Percentiles rank a stretch among this genome's conserved stretches.
phyloP scores from a whole-genome alignment of 225 moss, liverwort and hornwort genomes.

The Sphagnum tenellum region DNA sequence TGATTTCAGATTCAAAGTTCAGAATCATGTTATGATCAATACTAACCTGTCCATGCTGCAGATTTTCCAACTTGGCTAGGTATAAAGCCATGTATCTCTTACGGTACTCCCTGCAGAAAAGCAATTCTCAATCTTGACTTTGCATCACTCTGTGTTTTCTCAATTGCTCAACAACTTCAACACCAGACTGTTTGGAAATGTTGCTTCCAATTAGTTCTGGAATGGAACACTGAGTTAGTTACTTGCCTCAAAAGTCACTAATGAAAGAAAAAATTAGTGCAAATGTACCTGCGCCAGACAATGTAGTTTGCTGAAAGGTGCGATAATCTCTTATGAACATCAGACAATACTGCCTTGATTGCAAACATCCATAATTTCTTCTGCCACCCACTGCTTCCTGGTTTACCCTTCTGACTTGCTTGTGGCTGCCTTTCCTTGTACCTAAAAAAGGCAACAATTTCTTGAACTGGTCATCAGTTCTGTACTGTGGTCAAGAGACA shows the following conservation, averaged over 20 bases:
- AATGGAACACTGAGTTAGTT: too few relatives aligned
- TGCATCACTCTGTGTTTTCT: too few relatives aligned
- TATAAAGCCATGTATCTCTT: constrained; percentile 76
- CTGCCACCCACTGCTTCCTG: constrained; percentile 45
- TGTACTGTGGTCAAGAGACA: too few relatives aligned
- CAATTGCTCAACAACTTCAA: too few relatives aligned
- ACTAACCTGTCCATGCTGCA: constrained; percentile 82
- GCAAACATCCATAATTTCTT: constrained; percentile 73
- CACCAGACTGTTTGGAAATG: too few relatives aligned
- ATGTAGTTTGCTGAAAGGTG: constrained; percentile 58
- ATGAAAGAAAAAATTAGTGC: too few relatives aligned
- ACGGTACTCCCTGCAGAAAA: constrained; percentile 50
- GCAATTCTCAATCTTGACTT: too few relatives aligned
- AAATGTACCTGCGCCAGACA: constrained; percentile 60
- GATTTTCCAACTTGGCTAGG: constrained; percentile 71
- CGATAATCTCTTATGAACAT: constrained; percentile 71
- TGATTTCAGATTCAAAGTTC: too few relatives aligned
- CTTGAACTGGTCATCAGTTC: too few relatives aligned
- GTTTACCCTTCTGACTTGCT: constrained; percentile 44
- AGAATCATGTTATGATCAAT: too few relatives aligned
- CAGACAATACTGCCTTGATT: constrained; percentile 77
- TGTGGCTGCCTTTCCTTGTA: constrained; percentile 37
- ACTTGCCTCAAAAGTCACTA: too few relatives aligned
- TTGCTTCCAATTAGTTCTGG: too few relatives aligned
- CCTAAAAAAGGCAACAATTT: constrained; percentile 5